Conservation (phyloP, 192 early-diverging fungal species). For the Coemansia sp. region DNA sequence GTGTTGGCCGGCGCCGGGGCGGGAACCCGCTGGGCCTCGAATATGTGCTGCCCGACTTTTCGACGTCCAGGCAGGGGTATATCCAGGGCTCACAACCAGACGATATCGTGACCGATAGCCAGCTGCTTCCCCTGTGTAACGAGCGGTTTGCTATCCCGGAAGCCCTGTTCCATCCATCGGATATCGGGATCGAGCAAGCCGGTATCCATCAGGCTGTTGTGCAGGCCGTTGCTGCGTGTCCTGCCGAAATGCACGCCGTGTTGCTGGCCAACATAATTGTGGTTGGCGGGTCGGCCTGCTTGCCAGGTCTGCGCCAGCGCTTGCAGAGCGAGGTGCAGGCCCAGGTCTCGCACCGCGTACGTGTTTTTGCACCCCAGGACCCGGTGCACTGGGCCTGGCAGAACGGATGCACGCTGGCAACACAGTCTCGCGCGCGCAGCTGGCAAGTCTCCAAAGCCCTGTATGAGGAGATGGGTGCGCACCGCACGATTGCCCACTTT, state of each 20-base stretch:
- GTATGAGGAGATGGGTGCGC: constrained; percentile 38
- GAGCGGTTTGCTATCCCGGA: constrained; percentile 97
- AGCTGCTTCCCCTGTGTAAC: constrained; percentile 94
- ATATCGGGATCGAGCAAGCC: constrained; percentile 84
- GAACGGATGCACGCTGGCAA: constrained; percentile 13
- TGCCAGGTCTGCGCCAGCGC: constrained; percentile 86
- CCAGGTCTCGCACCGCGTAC: constrained; percentile 63
- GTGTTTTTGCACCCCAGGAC: constrained; percentile 5
- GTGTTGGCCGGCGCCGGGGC: constrained; percentile 45
- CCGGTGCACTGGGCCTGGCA: constrained; percentile 29
- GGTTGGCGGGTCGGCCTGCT: constrained; percentile 89
- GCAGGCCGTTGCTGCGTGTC: constrained; percentile 89
- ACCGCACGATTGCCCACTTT: constrained; percentile 27
- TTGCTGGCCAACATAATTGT: constrained; percentile 91
- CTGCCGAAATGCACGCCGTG: constrained; percentile 82
- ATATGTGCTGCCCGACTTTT: constrained; percentile 52
- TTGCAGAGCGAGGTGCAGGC: constrained; percentile 94
- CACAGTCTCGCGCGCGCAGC: not conserved
- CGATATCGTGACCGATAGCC: constrained; percentile 51
- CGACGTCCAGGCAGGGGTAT: constrained; percentile 26
- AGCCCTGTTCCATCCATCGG: constrained; percentile 91
- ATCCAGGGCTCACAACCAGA: constrained; percentile 15
- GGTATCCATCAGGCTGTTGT: constrained; percentile 93
- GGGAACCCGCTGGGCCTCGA: constrained; percentile 13
- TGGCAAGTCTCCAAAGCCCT: constrained; percentile 24